Evolutionary conservation across 1,284 basidiomycete species (phyloP).

Genomic region (Leccinum pachyderme): DNA sequence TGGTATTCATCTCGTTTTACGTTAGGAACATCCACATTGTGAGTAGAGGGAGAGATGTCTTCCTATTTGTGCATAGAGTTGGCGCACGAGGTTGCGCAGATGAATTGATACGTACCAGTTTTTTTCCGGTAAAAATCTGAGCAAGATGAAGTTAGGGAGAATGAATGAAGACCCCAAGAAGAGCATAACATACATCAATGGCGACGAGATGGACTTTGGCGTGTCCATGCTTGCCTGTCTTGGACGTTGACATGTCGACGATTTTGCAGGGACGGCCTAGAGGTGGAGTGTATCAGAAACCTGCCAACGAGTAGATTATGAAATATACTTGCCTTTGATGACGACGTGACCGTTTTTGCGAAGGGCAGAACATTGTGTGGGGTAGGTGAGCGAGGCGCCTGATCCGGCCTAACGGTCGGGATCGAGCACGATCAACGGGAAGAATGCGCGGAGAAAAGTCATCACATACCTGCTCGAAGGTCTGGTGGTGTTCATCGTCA

Average conservation of each 20-base stretch:
- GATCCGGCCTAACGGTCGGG: constrained; percentile 54
- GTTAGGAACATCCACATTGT: constrained; percentile 99
- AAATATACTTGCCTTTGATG: constrained; percentile 71
- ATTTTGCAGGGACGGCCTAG: constrained; percentile 97
- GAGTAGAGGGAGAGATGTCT: constrained; percentile 98
- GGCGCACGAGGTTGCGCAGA: background rate
- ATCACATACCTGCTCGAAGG: constrained; percentile 71
- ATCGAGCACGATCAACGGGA: constrained; percentile 18
- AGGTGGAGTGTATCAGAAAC: constrained; percentile 1
- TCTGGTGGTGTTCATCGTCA: constrained; percentile 91
- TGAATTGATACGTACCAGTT: constrained; percentile 50
- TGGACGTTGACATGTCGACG: constrained; percentile 99
- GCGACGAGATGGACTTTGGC: constrained; percentile 99
- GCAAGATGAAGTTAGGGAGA: background rate
- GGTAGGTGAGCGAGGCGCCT: constrained; percentile 87
- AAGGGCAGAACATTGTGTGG: constrained; percentile 98
- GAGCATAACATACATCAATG: constrained; percentile 75
- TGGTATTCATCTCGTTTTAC: constrained; percentile 84
- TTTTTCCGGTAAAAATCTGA: constrained; percentile 95
- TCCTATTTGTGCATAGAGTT: constrained; percentile 53
- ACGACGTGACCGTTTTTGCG: constrained; percentile 95
- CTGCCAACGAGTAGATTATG: background rate
- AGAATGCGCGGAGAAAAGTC: constrained; percentile 8
- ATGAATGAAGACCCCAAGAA: background rate
- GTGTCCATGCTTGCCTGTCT: constrained; percentile 99